Evolutionary conservation across 495 filamentous ascomycete genomes (phyloP).

Genomic region (Amorphotheca resinae): DNA sequence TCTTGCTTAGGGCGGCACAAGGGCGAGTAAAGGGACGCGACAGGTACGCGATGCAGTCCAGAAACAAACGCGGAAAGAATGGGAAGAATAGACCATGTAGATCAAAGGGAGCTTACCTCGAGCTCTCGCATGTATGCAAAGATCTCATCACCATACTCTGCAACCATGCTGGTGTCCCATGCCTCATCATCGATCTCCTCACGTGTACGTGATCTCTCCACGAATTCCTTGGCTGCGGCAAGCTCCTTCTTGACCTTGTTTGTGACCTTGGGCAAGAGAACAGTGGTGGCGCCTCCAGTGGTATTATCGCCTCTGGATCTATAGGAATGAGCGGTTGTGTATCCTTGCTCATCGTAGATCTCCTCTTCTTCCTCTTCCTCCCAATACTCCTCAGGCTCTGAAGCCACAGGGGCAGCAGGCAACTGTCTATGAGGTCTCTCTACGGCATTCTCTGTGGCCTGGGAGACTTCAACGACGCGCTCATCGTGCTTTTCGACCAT

Average conservation of each 20-base stretch:
- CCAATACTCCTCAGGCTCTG: constrained; percentile 62
- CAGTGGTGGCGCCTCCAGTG: constrained; percentile 49
- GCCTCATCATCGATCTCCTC: constrained; percentile 71
- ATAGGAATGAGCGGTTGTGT: constrained; percentile 62
- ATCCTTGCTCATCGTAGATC: constrained; percentile 72
- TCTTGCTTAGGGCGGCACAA: neutral
- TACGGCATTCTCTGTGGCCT: constrained; percentile 7
- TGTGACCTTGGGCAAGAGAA: constrained; percentile 61
- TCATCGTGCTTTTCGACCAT: constrained; percentile 10
- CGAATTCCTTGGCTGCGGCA: constrained; percentile 50
- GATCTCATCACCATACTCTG: constrained; percentile 92
- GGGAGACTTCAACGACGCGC: constrained; percentile 4
- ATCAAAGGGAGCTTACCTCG: constrained; percentile 64
- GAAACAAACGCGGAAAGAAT: neutral
- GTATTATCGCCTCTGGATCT: constrained; percentile 70
- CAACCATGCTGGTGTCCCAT: constrained; percentile 96
- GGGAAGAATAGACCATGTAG: neutral
- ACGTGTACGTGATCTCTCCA: constrained; percentile 40
- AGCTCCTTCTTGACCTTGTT: constrained; percentile 53
- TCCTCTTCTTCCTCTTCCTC: constrained; percentile 60
- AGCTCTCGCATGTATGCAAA: constrained; percentile 80
- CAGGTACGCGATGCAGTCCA: constrained; percentile 1
- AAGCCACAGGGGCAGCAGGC: constrained; percentile 22
- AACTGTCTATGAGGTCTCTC: constrained; percentile 7
- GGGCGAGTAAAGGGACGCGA: neutral